Evolutionary conservation across 441 rosid species (phyloP).

Genomic region (Geranium incanum): DNA sequence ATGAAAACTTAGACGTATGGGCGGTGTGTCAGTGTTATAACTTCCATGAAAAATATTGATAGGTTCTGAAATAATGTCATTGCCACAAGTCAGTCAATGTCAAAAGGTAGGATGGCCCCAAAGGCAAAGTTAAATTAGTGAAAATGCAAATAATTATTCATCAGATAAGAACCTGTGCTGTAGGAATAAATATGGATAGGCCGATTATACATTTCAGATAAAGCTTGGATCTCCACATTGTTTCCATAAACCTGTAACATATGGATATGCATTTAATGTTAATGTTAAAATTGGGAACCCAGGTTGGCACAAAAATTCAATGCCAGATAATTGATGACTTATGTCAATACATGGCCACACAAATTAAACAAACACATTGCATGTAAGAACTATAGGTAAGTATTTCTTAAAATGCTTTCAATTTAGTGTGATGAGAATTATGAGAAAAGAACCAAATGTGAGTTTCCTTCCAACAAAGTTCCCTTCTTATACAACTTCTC

Average conservation of each 20-base stretch:
- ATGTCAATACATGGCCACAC: neutral
- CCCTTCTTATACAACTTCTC: too few relatives aligned
- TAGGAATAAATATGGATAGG: conserved; percentile 94
- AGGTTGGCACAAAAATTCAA: neutral
- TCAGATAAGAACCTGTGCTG: conserved; percentile 51
- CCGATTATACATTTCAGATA: conserved; percentile 93
- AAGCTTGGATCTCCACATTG: conserved; percentile 89
- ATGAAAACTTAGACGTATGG: conserved; percentile 81
- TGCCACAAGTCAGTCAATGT: conserved; percentile 15
- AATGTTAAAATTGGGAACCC: neutral
- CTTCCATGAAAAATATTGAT: conserved; percentile 90
- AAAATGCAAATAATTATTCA: neutral
- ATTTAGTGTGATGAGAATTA: neutral
- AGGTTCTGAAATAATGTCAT: conserved; percentile 51
- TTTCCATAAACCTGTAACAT: conserved; percentile 85
- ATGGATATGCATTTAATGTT: neutral
- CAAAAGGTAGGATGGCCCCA: neutral
- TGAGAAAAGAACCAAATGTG: neutral
- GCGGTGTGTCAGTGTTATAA: conserved; percentile 81
- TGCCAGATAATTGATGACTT: neutral
- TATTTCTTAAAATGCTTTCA: neutral
- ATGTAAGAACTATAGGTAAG: neutral
- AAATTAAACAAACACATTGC: neutral
- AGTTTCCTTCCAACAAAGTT: neutral
- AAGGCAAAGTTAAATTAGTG: conserved; percentile 8